Evolutionary conservation across 345 rosid species (phyloP), one percentile per base, ranked within the genome.

Genomic region (Boechera stricta): DNA sequence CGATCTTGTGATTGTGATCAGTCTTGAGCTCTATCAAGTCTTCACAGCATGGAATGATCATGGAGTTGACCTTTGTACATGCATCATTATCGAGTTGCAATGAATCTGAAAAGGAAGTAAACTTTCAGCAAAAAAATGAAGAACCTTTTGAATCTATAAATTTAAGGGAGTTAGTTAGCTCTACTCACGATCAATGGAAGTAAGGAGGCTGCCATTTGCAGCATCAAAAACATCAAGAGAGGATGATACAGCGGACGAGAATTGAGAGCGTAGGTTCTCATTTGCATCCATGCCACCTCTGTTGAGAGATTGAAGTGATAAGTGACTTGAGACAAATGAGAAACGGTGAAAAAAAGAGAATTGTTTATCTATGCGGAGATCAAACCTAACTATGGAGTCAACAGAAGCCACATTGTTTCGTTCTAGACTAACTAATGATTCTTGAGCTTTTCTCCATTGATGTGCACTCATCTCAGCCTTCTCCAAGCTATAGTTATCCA

Each of bases 401-500:
- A 93, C 93, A 41, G 99, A 91, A 81, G 86, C 89, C 59, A 96
- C 96, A 41, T 90, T 93, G 78, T 85, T 77, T 75, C 85, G 84
- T 80, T 96, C 99, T 73, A 91, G 83, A 73, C 81, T 76, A 67
- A 91, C 85, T 84, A 96, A 79, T 74, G 97, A 93, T 74, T 88
- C 96, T 82, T 89, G 94, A 72, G 97, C 97, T 71, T 87, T 83
- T 77, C 78, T 86, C 99, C 99, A 96, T 61, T 91, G 98, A 33
- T 86, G 86, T 49, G 88, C 85, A 24, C 95, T 96, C 88, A 86
- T 80, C 80, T 84, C 84, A 28, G 93, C 87, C 86, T 88, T 93
- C 72, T 77, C 81, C 87, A 88, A 77, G 76, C 99, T 96, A 91
- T 60, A 82, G 10, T 68, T 18, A 64, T 75, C 65, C 59, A 18